A percentile compares a stretch with the other conserved stretches of the same genome.
Conservation (phyloP, 345 rosid species). For the Lumnitzera racemosa region DNA sequence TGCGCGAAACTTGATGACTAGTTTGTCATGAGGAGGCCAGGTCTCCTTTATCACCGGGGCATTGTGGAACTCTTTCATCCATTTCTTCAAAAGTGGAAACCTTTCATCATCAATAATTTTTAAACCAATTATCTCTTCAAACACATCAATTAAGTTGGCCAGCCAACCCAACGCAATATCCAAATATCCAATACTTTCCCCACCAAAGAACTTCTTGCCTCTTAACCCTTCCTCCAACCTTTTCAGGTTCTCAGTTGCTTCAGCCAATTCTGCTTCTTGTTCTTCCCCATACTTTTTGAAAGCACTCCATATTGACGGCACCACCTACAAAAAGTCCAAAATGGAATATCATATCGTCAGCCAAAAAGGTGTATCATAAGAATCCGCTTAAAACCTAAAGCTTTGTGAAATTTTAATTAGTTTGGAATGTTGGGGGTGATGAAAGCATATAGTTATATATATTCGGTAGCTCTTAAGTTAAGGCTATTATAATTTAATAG, state of each 20-base stretch:
- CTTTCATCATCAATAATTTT: constrained; percentile 1
- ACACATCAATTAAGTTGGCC: constrained; percentile 1
- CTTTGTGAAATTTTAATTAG: too few species aligned
- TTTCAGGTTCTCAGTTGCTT: constrained; percentile 2
- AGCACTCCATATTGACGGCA: constrained; percentile 1
- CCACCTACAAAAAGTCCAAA: neutral
- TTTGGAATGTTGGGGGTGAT: too few species aligned
- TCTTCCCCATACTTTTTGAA: neutral
- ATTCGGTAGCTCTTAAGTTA: too few species aligned
- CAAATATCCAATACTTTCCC: constrained; percentile 5
- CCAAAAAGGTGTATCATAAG: too few species aligned
- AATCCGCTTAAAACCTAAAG: too few species aligned
- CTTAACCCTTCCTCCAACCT: constrained; percentile 3
- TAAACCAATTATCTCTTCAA: constrained; percentile 5
- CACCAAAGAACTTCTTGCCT: constrained; percentile 13
- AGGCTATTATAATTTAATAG: too few species aligned
- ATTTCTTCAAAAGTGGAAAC: constrained; percentile 2
- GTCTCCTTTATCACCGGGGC: constrained; percentile 3
- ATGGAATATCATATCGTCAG: too few species aligned
- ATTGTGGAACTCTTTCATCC: constrained; percentile 7
- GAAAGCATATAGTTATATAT: too few species aligned
- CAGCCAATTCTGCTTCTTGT: constrained; percentile 4
- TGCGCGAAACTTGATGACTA: neutral
- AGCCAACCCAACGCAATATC: constrained; percentile 15
- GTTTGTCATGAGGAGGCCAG: constrained; percentile 11